phyloP scores from a whole-genome alignment of 352 stramenopile genomes.

The Pythium brassicae region DNA sequence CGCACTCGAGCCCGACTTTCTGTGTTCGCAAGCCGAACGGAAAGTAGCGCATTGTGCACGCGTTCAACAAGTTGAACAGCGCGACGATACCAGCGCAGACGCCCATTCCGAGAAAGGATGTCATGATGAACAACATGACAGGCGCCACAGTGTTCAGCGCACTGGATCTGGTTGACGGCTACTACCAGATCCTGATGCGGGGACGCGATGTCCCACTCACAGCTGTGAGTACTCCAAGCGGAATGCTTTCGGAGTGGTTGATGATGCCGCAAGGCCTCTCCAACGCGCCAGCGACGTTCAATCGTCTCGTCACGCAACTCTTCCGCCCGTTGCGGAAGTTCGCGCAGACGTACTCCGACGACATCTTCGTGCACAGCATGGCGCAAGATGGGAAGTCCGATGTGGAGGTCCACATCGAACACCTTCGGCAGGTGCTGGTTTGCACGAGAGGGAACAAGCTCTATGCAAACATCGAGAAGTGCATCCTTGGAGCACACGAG shows the following conservation, averaged over 20 bases:
- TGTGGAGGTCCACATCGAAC: not conserved
- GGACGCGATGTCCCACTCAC: conserved; percentile 13
- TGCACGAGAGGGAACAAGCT: conserved; percentile 1
- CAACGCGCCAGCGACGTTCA: conserved; percentile 24
- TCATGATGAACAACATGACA: conserved; percentile 21
- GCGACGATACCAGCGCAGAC: conserved; percentile 24
- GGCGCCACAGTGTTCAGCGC: conserved; percentile 23
- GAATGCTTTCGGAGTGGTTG: conserved; percentile 22
- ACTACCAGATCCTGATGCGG: conserved; percentile 26
- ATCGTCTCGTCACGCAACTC: conserved; percentile 14
- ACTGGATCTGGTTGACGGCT: conserved; percentile 25
- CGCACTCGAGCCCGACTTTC: conserved; percentile 20
- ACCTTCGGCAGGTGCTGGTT: not conserved
- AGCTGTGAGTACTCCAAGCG: conserved; percentile 18
- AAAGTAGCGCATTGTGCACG: conserved; percentile 25
- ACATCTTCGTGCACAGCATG: conserved; percentile 5
- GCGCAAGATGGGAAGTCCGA: not conserved
- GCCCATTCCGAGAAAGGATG: conserved; percentile 25
- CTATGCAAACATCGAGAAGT: conserved; percentile 1
- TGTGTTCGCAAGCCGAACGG: conserved; percentile 23
- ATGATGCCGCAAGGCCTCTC: conserved; percentile 21
- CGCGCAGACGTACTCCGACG: conserved; percentile 4
- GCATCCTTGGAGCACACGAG: not conserved
- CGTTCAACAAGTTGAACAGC: conserved; percentile 31
- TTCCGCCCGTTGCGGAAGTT: not conserved